phyloP scores from a whole-genome alignment of 2,329 filamentous ascomycete genomes.

The Sarocladium brachiariae region DNA sequence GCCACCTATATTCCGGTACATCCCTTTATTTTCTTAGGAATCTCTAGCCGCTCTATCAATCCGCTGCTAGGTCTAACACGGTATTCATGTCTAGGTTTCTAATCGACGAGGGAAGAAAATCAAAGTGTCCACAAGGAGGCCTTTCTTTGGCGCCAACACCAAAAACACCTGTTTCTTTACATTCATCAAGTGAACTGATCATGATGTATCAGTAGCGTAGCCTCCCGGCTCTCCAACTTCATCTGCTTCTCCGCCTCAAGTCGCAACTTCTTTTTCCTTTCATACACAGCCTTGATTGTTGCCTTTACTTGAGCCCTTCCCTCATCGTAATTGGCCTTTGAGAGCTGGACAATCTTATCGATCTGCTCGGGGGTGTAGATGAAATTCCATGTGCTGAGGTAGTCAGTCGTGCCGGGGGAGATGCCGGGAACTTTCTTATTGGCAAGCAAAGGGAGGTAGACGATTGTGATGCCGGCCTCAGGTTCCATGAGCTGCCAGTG shows the following conservation, averaged over 20 bases:
- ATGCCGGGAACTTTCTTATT: slow-evolving; percentile 75
- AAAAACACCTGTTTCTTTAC: too few species aligned
- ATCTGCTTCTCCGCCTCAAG: slow-evolving; percentile 42
- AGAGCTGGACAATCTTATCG: slow-evolving; percentile 74
- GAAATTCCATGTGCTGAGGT: slow-evolving; percentile 96
- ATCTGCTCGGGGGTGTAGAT: slow-evolving; percentile 89
- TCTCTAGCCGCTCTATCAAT: too few species aligned
- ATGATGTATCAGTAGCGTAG: slow-evolving; percentile 51
- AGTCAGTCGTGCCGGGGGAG: slow-evolving; percentile 77
- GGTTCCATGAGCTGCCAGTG: slow-evolving; percentile 63
- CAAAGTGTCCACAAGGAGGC: too few species aligned
- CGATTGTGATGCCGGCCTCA: slow-evolving; percentile 76
- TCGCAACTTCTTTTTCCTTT: slow-evolving; percentile 72
- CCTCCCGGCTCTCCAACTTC: slow-evolving; percentile 37
- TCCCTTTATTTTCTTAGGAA: neutral
- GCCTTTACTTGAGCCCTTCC: slow-evolving; percentile 70
- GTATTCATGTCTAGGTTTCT: too few species aligned
- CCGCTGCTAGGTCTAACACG: too few species aligned
- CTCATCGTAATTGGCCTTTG: slow-evolving; percentile 79
- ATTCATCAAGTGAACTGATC: slow-evolving; percentile 56
- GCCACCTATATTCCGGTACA: neutral
- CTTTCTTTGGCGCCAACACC: too few species aligned
- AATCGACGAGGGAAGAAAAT: too few species aligned
- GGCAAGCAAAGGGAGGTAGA: slow-evolving; percentile 84
- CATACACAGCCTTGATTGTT: slow-evolving; percentile 82